A percentile compares a stretch with the other conserved stretches of the same genome.
phyloP scores from a whole-genome alignment of 208 protist genomes.

The Trichomonas tenax region DNA sequence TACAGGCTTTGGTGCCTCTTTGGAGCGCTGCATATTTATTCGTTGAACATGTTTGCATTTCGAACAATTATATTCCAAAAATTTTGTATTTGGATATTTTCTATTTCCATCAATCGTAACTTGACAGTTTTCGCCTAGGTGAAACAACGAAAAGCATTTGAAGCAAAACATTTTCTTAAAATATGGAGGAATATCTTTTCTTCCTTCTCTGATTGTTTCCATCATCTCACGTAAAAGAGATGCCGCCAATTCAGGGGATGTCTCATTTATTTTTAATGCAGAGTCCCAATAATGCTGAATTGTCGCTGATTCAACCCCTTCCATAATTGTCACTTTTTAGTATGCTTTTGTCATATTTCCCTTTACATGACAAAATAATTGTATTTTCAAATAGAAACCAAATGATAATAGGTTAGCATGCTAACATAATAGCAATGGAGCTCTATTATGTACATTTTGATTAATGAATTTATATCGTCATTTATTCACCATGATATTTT shows the following conservation, averaged over 20 bases:
- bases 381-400: too few relatives aligned
- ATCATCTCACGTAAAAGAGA: not conserved
- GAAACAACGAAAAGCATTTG: not conserved
- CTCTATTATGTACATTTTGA: too few relatives aligned
- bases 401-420: too few relatives aligned
- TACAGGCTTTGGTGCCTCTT: not conserved
- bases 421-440: too few relatives aligned
- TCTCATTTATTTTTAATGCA: not conserved
- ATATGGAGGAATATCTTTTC: not conserved
- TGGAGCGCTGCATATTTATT: not conserved
- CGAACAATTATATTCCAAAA: not conserved
- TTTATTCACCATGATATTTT: too few relatives aligned
- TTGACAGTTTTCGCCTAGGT: not conserved
- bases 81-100: constrained; percentile 3
- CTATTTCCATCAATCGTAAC: not conserved
- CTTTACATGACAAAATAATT: too few relatives aligned
- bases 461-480: too few relatives aligned
- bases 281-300: not conserved
- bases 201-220: not conserved
- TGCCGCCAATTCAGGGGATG: not conserved
- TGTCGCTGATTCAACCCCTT: not conserved
- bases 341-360: too few relatives aligned
- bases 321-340: too few relatives aligned
- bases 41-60: not conserved
- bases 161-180: constrained; percentile 2